Percentiles rank a stretch among this genome's conserved stretches.
phyloP scores from a whole-genome alignment of 257 asterid species.

The Schizonepeta tenuifolia region DNA sequence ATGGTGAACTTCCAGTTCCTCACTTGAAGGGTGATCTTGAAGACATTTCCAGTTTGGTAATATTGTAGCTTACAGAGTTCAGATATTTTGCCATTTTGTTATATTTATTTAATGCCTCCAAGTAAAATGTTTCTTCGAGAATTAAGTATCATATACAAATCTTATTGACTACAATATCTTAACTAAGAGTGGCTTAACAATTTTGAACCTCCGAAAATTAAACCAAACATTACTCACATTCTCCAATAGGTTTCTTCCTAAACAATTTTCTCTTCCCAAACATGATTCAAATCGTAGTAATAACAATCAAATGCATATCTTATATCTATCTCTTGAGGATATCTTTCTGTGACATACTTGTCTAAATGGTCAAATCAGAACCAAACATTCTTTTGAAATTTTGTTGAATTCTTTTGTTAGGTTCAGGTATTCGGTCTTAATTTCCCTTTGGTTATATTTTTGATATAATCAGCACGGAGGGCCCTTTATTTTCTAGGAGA shows the following conservation, averaged over 20 bases:
- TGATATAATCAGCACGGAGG: background rate
- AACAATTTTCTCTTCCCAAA: background rate
- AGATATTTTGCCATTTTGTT: background rate
- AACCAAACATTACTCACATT: background rate
- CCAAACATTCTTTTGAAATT: background rate
- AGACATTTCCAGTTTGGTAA: constrained; percentile 90
- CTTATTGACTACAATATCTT: constrained; percentile 16
- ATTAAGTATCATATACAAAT: background rate
- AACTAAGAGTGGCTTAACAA: constrained; percentile 24
- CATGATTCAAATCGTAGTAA: background rate
- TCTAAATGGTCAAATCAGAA: background rate
- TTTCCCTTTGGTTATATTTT: background rate
- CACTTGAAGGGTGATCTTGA: constrained; percentile 54
- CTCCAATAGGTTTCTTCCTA: background rate
- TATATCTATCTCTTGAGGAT: background rate
- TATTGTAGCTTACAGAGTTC: constrained; percentile 20
- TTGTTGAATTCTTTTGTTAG: background rate
- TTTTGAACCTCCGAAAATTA: background rate
- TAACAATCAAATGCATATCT: background rate
- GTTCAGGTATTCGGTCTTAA: background rate
- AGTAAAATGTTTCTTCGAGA: constrained; percentile 18
- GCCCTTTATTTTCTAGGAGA: background rate
- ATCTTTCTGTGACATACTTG: constrained; percentile 8
- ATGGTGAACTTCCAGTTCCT: constrained; percentile 64
- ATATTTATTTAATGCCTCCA: background rate